Conservation (phyloP, 805 yeast genomes). For the Kazachstania taianensis region DNA sequence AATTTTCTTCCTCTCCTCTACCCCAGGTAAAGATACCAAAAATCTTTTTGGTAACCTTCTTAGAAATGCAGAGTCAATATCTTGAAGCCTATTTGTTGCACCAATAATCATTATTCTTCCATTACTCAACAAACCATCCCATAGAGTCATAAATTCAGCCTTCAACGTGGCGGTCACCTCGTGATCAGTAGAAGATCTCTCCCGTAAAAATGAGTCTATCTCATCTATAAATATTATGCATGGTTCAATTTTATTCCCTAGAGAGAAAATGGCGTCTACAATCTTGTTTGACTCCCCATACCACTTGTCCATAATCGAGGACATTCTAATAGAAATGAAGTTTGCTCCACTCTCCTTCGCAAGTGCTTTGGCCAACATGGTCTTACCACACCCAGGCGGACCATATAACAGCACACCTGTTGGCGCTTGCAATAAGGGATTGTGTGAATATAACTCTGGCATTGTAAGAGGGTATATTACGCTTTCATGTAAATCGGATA, state of each 20-base stretch:
- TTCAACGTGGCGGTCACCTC: constrained; percentile 91
- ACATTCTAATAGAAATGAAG: constrained; percentile 84
- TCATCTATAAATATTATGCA: constrained; percentile 94
- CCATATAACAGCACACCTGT: constrained; percentile 89
- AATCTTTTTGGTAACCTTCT: constrained; percentile 90
- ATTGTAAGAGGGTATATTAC: constrained; percentile 76
- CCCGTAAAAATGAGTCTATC: constrained; percentile 87
- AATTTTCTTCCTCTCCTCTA: constrained; percentile 59
- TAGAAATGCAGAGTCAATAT: constrained; percentile 85
- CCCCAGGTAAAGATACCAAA: constrained; percentile 62
- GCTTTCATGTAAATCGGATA: constrained; percentile 78
- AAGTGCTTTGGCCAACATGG: constrained; percentile 92
- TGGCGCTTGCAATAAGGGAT: constrained; percentile 77
- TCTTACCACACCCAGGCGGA: constrained; percentile 97
- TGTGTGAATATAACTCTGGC: constrained; percentile 65
- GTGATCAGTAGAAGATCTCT: constrained; percentile 75
- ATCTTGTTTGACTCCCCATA: constrained; percentile 93
- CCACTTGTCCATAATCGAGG: constrained; percentile 94
- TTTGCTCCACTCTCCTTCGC: constrained; percentile 89
- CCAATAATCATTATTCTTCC: constrained; percentile 85
- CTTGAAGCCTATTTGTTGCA: constrained; percentile 87
- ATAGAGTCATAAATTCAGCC: constrained; percentile 94
- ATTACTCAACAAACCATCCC: constrained; percentile 82
- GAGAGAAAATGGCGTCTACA: constrained; percentile 83
- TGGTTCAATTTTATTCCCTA: constrained; percentile 84